phyloP scores from a whole-genome alignment of 352 stramenopile species.

The Pythium chondricola region DNA sequence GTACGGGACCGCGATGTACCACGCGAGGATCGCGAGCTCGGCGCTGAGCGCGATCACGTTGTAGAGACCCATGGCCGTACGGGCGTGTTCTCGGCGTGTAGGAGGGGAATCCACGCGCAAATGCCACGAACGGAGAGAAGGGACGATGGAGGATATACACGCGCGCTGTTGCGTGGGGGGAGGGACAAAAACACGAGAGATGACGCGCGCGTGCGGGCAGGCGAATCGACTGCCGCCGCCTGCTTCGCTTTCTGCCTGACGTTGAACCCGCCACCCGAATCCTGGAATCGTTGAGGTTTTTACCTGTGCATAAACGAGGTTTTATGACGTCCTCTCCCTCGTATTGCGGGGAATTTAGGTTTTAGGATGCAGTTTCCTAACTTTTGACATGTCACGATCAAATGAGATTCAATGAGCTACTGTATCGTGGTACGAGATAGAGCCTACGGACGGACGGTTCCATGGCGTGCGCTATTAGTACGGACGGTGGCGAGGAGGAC shows the following conservation, averaged over 20 bases:
- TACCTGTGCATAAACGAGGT: conserved; percentile 3
- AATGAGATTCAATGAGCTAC: no score
- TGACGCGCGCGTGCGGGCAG: no score
- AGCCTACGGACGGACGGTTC: neutral
- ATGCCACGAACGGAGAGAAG: conserved; percentile 4
- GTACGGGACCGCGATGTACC: conserved; percentile 46
- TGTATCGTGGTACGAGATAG: conserved; percentile 2
- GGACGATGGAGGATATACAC: neutral
- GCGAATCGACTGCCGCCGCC: neutral
- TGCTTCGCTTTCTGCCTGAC: conserved; percentile 2
- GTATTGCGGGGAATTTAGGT: neutral
- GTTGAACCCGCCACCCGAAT: conserved; percentile 13
- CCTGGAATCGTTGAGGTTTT: neutral
- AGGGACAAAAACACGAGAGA: no score
- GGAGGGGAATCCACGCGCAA: neutral
- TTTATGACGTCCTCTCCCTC: conserved; percentile 6
- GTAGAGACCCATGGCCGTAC: conserved; percentile 48
- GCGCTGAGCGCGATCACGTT: conserved; percentile 51
- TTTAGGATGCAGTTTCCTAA: no score
- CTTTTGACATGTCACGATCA: no score
- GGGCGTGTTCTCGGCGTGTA: neutral
- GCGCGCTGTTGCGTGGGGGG: no score
- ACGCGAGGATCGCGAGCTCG: conserved; percentile 49
- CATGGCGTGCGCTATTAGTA: conserved; percentile 44
- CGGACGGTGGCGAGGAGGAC: conserved; percentile 36